Percentiles rank a stretch among this genome's conserved stretches.
Evolutionary conservation across 805 yeast species (phyloP).

Genomic region (Pichia cabralensis): DNA sequence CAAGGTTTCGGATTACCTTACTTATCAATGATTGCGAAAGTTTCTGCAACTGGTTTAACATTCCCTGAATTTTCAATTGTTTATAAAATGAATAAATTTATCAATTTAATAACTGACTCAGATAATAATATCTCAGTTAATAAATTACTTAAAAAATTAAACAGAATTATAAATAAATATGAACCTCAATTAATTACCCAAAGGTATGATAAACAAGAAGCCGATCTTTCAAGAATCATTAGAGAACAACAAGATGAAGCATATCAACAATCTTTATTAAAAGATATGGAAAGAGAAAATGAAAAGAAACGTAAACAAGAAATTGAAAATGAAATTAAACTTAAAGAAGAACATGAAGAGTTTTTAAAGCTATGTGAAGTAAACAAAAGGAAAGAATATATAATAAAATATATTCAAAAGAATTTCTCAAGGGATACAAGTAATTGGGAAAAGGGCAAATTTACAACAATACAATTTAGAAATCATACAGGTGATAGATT

Average conservation of each 20-base stretch:
- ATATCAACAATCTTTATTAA: conserved; percentile 47
- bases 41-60: conserved; percentile 39
- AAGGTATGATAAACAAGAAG: conserved; percentile 50
- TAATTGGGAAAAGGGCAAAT: conserved; percentile 22
- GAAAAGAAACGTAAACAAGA: conserved; percentile 26
- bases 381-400: conserved; percentile 1
- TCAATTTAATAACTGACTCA: not conserved
- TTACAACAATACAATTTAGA: conserved; percentile 41
- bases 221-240: conserved; percentile 45
- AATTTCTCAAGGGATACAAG: conserved; percentile 6
- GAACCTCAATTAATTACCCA: conserved; percentile 53
- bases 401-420: conserved; percentile 5
- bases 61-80: conserved; percentile 40
- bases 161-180: conserved; percentile 40
- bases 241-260: conserved; percentile 60
- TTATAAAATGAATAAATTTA: conserved; percentile 29
- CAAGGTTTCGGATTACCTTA: conserved; percentile 47
- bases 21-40: conserved; percentile 44
- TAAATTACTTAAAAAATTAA: conserved; percentile 27
- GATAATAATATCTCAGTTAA: conserved; percentile 10
- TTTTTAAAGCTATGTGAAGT: conserved; percentile 2
- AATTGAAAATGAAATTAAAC: conserved; percentile 14
- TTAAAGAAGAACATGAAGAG: conserved; percentile 19
- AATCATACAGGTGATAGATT: conserved; percentile 43
- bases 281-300: conserved; percentile 45